Conservation (phyloP, 176 grass and related monocot species). For the Chrysopogon serrulatus region DNA sequence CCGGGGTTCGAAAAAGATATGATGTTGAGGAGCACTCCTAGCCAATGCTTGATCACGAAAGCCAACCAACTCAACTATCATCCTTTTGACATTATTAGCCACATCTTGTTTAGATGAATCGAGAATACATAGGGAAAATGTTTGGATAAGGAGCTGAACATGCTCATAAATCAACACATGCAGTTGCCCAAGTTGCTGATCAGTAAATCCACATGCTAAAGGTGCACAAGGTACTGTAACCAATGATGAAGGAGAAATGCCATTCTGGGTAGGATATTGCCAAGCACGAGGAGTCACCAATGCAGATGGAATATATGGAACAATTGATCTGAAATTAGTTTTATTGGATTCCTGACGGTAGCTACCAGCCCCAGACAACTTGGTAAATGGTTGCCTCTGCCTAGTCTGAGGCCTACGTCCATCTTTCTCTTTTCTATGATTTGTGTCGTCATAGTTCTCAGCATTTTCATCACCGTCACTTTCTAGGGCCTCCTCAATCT, state of each 20-base stretch:
- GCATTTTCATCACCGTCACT: constrained; percentile 71
- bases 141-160: constrained; percentile 85
- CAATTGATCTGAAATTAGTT: constrained; percentile 44
- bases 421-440: constrained; percentile 29
- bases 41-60: constrained; percentile 68
- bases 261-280: constrained; percentile 41
- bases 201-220: constrained; percentile 64
- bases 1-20: constrained; percentile 40
- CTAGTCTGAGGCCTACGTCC: constrained; percentile 63
- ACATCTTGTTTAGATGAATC: constrained; percentile 67
- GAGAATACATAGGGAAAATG: constrained; percentile 84
- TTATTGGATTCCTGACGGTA: constrained; percentile 28
- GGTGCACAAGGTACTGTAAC: constrained; percentile 26
- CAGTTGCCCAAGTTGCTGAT: constrained; percentile 71
- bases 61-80: constrained; percentile 77
- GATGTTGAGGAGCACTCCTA: constrained; percentile 39
- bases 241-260: constrained; percentile 12
- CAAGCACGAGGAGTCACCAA: constrained; percentile 21
- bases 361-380: constrained; percentile 36
- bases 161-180: constrained; percentile 86
- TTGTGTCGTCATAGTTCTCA: constrained; percentile 34
- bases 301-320: constrained; percentile 47
- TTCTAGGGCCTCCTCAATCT: constrained; percentile 94
- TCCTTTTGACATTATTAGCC: constrained; percentile 54
- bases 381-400: constrained; percentile 41